Percentiles rank a stretch among this genome's conserved stretches.
phyloP scores from a whole-genome alignment of 176 grass and related monocot species.

The Triticum dicoccoides region DNA sequence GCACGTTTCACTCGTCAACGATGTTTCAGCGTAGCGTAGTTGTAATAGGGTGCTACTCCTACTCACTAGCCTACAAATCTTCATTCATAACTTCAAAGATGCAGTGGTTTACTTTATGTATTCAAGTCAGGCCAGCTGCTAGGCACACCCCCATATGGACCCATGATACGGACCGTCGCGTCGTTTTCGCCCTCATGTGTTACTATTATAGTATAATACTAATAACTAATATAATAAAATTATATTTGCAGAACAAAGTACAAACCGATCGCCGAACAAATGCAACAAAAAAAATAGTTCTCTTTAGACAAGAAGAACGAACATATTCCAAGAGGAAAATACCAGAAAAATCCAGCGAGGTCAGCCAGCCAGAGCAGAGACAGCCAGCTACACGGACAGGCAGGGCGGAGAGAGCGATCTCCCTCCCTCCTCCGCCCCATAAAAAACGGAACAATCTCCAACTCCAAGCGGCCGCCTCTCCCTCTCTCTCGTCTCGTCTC shows the following conservation, averaged over 20 bases:
- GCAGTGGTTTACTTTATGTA: too few relatives aligned
- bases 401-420: not conserved
- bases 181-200: not conserved
- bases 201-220: too few relatives aligned
- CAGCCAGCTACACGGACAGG: constrained; percentile 7
- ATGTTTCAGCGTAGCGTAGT: too few relatives aligned
- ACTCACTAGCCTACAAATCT: too few relatives aligned
- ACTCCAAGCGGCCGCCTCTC: constrained; percentile 11
- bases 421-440: not conserved
- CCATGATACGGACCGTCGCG: not conserved
- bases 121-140: not conserved
- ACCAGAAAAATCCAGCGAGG: constrained; percentile 28
- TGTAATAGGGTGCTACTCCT: too few relatives aligned
- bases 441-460: constrained; percentile 48
- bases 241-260: not conserved
- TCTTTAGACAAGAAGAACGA: not conserved
- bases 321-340: not conserved
- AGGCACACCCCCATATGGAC: too few relatives aligned
- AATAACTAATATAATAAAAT: too few relatives aligned
- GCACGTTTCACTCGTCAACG: too few relatives aligned
- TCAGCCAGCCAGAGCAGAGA: not conserved
- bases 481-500: not conserved
- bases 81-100: too few relatives aligned
- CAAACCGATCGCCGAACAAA: not conserved
- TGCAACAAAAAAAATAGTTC: not conserved